Evolutionary conservation across 1,284 basidiomycete species (phyloP), one percentile per base, ranked within the genome.

Genomic region (Acaromyces ingoldii): DNA sequence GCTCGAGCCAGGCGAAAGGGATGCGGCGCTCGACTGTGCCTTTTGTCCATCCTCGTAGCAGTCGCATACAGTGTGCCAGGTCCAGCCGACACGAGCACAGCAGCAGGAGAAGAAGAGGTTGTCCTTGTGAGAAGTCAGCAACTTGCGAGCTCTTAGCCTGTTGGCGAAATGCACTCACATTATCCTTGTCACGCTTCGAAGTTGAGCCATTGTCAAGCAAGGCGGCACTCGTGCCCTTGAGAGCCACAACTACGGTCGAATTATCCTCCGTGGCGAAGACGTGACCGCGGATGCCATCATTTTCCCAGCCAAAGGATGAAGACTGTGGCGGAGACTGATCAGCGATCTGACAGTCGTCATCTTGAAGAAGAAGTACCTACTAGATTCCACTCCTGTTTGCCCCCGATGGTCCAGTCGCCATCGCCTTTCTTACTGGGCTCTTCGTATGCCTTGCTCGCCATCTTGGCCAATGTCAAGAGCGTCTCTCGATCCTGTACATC

Each of bases 61-160:
- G 55, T 85, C 88, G 76, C 95, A 99, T 4, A 97, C 93, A 0
- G 91, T 83, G 37, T 86, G 84, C 93, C 93, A 99, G 4, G 88
- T 85, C 84, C 90, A 95, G 72, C 89, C 89, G 22, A 98, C 84
- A 17, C 84, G 81, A 0, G 95, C 95, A 76, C 93, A 99, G 78
- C 93, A 99, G 77, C 93, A 99, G 49, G 91, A 96, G 77, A 97
- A 98, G 50, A 97, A 79, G n/a, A 98, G 76, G 65, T 97, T 97
- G 77, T 96, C 91, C 77, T 79, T 58, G 11, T 1, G 3, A 11
- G 9, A 11, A 25, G 29, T 26, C 17, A 34, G 22, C 9, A 15
- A 7, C 3, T 43, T 10, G 13, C 15, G 17, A 7, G 21, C 6
- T 34, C 15, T 22, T 22, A 38, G 11, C 10, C 21, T 24, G 19